Percentiles rank a stretch among this genome's conserved stretches.
Evolutionary conservation across 352 stramenopile species (phyloP).

Genomic region (Pythium plurisporium): DNA sequence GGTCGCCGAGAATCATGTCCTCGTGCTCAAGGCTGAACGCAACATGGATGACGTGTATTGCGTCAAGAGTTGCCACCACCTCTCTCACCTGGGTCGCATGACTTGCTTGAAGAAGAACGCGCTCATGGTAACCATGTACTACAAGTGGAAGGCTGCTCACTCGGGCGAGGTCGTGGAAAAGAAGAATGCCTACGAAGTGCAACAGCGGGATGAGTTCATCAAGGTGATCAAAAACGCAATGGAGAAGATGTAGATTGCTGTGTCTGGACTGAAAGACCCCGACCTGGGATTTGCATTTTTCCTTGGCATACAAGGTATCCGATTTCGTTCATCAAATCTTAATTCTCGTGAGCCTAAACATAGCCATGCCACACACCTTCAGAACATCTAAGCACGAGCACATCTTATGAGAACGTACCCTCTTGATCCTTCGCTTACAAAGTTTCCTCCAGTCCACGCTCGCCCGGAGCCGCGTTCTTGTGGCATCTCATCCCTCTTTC

Average conservation of each 20-base stretch:
- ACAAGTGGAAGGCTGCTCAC: slow-evolving; percentile 59
- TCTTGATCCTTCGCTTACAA: too few relatives aligned
- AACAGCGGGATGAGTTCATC: slow-evolving; percentile 86
- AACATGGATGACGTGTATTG: slow-evolving; percentile 69
- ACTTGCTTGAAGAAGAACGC: slow-evolving; percentile 88
- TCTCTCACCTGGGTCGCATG: slow-evolving; percentile 75
- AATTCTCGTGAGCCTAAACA: too few relatives aligned
- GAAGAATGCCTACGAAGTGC: slow-evolving; percentile 78
- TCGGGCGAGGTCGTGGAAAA: slow-evolving; percentile 44
- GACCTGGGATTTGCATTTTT: background rate
- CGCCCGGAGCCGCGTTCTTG: too few relatives aligned
- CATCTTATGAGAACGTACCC: too few relatives aligned
- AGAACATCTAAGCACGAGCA: too few relatives aligned
- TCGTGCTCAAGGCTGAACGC: slow-evolving; percentile 74
- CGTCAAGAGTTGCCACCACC: slow-evolving; percentile 72
- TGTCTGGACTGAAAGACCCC: too few relatives aligned
- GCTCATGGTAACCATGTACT: slow-evolving; percentile 85
- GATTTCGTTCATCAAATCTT: too few relatives aligned
- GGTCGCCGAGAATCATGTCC: slow-evolving; percentile 62
- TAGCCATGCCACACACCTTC: too few relatives aligned
- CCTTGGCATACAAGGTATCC: background rate
- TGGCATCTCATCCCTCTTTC: background rate
- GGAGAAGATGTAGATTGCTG: slow-evolving; percentile 56
- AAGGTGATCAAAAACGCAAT: slow-evolving; percentile 76
- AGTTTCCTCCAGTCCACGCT: too few relatives aligned